Evolutionary conservation across 2,329 filamentous ascomycete species (phyloP).

Genomic region (Colletotrichum gloeosporioides): DNA sequence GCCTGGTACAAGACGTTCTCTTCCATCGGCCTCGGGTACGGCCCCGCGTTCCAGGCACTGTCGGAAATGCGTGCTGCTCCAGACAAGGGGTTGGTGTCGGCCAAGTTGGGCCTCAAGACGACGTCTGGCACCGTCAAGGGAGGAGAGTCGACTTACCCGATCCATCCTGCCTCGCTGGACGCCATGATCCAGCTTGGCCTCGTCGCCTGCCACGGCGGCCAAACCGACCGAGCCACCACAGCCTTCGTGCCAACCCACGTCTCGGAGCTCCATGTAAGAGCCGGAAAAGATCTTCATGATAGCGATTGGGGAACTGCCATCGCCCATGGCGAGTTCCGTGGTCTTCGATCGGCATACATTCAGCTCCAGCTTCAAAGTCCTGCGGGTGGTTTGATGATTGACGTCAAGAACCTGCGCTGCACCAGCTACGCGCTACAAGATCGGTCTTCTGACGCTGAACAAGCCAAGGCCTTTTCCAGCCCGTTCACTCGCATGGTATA

Average conservation of each 20-base stretch:
- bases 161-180: neutral
- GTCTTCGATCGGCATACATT: neutral
- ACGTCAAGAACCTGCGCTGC: neutral
- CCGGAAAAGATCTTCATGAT: neutral
- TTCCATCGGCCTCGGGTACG: neutral
- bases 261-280: neutral
- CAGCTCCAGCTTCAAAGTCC: neutral
- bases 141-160: neutral
- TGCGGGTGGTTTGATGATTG: neutral
- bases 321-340: neutral
- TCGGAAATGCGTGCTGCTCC: neutral
- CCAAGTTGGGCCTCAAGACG: neutral
- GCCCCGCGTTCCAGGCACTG: neutral
- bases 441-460: neutral
- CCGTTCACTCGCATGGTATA: neutral
- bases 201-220: neutral
- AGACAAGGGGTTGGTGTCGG: neutral
- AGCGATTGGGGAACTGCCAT: neutral
- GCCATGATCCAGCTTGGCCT: neutral
- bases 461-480: neutral
- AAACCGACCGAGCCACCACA: neutral
- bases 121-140: neutral
- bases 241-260: neutral
- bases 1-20: neutral
- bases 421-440: neutral